Conservation (phyloP, 108 stramenopile genomes). For the Cyclotella choctawhatcheeana region DNA sequence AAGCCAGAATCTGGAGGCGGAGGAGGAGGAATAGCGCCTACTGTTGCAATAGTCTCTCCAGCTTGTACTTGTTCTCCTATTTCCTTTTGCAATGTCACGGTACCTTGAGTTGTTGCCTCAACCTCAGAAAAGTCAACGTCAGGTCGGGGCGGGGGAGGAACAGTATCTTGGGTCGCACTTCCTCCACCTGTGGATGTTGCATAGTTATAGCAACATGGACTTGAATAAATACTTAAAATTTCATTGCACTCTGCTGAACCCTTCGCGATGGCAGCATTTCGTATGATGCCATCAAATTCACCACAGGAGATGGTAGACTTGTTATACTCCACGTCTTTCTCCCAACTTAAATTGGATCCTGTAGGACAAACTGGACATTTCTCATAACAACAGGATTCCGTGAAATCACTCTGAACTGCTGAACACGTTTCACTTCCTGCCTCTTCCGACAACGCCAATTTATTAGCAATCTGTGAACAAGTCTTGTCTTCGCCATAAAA, state of each 20-base stretch:
- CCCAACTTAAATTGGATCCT: constrained; percentile 51
- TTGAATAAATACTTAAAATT: constrained; percentile 46
- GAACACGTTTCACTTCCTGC: constrained; percentile 38
- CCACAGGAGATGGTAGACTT: constrained; percentile 43
- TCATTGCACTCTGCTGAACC: constrained; percentile 34
- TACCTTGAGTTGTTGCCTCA: constrained; percentile 10
- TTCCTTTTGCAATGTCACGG: constrained; percentile 23
- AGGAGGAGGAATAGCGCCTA: neutral
- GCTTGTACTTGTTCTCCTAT: constrained; percentile 8
- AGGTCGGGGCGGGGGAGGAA: constrained; percentile 1
- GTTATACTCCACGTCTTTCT: constrained; percentile 50
- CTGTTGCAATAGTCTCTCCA: constrained; percentile 2
- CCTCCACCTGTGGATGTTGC: constrained; percentile 33
- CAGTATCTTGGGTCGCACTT: neutral
- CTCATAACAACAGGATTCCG: constrained; percentile 37
- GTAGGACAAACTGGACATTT: constrained; percentile 45
- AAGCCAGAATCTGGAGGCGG: neutral
- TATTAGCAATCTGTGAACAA: constrained; percentile 43
- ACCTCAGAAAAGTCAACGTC: constrained; percentile 5
- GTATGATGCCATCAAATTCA: constrained; percentile 44
- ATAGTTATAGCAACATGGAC: constrained; percentile 54
- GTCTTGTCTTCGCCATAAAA: constrained; percentile 39
- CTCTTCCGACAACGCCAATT: constrained; percentile 45
- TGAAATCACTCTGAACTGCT: constrained; percentile 26
- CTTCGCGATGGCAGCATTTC: constrained; percentile 31